Base-by-base conservation (phyloP, 768 basidiomycete species). In the Tylopilus sp. region DNA sequence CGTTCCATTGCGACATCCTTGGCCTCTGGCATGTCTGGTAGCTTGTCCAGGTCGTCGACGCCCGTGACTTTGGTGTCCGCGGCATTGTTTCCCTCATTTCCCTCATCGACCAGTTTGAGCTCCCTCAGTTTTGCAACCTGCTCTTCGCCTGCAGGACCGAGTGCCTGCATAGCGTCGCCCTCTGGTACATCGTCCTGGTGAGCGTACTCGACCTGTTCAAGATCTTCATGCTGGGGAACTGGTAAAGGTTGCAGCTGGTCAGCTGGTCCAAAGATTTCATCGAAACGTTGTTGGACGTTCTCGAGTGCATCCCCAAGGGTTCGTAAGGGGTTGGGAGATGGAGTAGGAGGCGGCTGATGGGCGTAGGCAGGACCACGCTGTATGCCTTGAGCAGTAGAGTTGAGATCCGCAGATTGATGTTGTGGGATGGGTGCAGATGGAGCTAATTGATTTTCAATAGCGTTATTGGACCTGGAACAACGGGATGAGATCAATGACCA, bases 131-230 rank as follows among this genome's bases (percentile, higher is more conserved):
- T 89, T 17, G 88, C 86, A 11, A 82, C 80, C 64, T 94, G 83
- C 58, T 95, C 92, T 39, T 91, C 85, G 10, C 79, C 83, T 3
- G 95, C 86, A 1, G 91, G 83, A 6, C 92, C 95, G 20, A 98
- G 79, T 1, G 94, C 92, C 69, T 95, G 92, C 82, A 88, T 88
- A 30, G 86, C 80, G 48, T 86, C 73, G 53, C 80, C 82, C 25
- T 71, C 75, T 43, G 87, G 85, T 35, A 85, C 84, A 2, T 88
- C 57, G 80, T 50, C 77, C 77, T 36, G 89, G 70, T 57, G 58
- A 2, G 51, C 52, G 68, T 95, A 92, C 66, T 97, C 91, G 13
- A 97, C 67, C 57, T 83, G 80, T 8, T 79, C 71, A 3, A 73
- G 61, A 15, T 69, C 67, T 10, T 62, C 68, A 0, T 71, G 65